phyloP scores from a whole-genome alignment of 129 eudicot genomes.

The Apium graveolens region DNA sequence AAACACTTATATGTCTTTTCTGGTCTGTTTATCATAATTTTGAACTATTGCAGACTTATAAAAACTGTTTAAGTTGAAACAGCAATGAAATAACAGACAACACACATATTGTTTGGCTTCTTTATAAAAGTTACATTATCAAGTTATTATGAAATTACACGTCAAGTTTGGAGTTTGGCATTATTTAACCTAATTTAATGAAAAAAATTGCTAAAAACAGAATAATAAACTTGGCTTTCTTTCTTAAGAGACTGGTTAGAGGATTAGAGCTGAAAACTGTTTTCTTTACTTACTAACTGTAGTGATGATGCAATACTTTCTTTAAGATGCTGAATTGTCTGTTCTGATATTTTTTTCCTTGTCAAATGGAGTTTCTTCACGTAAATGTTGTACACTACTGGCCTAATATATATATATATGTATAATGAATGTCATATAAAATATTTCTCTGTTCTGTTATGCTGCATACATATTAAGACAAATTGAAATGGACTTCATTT shows the following conservation, averaged over 20 bases:
- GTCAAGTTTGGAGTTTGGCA: background rate
- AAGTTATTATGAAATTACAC: background rate
- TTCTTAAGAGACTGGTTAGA: background rate
- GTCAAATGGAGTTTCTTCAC: background rate
- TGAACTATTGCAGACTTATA: background rate
- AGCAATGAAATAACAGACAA: background rate
- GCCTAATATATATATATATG: background rate
- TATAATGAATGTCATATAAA: too few species aligned
- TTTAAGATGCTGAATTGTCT: slow-evolving; percentile 2
- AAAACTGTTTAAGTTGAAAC: background rate
- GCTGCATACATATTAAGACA: background rate
- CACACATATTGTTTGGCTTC: background rate
- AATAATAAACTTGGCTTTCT: background rate
- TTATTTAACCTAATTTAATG: background rate
- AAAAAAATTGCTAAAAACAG: background rate
- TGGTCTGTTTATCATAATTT: background rate
- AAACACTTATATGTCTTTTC: background rate
- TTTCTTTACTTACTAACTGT: background rate
- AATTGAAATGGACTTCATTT: background rate
- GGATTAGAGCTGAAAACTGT: background rate
- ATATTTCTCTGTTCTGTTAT: background rate
- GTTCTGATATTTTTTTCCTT: background rate
- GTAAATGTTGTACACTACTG: background rate
- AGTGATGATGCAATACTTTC: background rate
- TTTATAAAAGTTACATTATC: background rate